phyloP scores from a whole-genome alignment of 306 rosid genomes.

The Ammopiptanthus mongolicus region DNA sequence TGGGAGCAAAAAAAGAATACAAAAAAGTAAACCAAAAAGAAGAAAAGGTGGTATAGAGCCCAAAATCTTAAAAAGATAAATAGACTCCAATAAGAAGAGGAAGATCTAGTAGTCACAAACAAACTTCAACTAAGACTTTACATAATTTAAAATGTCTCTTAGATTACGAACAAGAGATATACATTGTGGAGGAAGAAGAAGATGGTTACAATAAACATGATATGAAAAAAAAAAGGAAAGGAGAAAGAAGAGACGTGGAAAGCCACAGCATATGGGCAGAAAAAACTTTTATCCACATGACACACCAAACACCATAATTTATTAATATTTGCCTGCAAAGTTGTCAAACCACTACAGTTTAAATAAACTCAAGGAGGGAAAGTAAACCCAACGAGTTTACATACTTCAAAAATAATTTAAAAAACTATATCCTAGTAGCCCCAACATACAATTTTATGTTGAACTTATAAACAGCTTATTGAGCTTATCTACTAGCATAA shows the following conservation, averaged over 20 bases:
- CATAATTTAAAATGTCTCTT: neutral
- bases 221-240: neutral
- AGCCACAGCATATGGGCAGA: neutral
- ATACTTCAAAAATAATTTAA: neutral
- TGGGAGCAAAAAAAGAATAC: neutral
- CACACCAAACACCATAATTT: neutral
- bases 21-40: neutral
- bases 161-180: neutral
- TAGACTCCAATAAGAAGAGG: neutral
- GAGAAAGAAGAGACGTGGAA: neutral
- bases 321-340: neutral
- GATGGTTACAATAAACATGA: neutral
- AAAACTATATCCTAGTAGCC: neutral
- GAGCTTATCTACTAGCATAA: too few relatives aligned
- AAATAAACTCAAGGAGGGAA: neutral
- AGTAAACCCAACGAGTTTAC: neutral
- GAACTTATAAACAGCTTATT: too few relatives aligned
- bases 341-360: neutral
- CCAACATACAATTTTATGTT: too few relatives aligned
- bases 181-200: neutral
- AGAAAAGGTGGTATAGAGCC: neutral
- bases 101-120: neutral
- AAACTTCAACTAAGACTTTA: neutral
- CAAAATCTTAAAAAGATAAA: neutral
- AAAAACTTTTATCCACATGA: neutral